Conservation (phyloP, 495 filamentous ascomycete genomes). For the Trichocladium uniseriatum region DNA sequence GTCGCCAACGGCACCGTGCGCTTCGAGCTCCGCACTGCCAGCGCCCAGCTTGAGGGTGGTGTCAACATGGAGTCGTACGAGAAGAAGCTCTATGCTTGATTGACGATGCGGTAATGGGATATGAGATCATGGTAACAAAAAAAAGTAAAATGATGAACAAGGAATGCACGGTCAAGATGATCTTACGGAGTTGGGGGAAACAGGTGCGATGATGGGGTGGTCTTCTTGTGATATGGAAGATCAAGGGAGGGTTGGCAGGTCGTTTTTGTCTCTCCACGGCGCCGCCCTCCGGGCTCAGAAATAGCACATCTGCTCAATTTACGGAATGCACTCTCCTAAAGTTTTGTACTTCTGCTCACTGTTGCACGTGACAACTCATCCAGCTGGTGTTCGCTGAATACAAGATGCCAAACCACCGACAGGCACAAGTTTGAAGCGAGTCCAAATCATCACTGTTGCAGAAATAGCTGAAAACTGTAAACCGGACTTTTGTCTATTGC, state of each 20-base stretch:
- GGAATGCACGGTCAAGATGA: neutral
- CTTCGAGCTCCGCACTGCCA: conserved; percentile 89
- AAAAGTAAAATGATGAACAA: neutral
- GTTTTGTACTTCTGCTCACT: too few species aligned
- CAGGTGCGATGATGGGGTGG: neutral
- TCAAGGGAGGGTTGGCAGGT: neutral
- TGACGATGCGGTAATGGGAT: conserved; percentile 24
- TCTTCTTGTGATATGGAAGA: conserved; percentile 5
- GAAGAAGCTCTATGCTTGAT: conserved; percentile 92
- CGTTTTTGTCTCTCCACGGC: neutral
- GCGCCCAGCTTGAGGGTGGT: conserved; percentile 89
- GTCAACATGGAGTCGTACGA: conserved; percentile 98
- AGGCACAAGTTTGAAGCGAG: too few species aligned
- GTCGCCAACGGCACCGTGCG: conserved; percentile 71
- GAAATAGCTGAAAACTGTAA: too few species aligned
- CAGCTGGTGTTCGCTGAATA: too few species aligned
- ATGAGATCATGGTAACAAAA: conserved; percentile 6
- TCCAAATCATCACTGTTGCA: too few species aligned
- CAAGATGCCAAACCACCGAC: neutral
- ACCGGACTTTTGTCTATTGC: neutral
- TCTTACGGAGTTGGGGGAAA: conserved; percentile 12
- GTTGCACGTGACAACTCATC: too few species aligned
- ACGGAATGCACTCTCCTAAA: too few species aligned
- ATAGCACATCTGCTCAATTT: too few species aligned
- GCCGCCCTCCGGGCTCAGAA: too few species aligned